Base-by-base conservation (phyloP, 352 stramenopile species). In the Phytophthora nicotianae region DNA sequence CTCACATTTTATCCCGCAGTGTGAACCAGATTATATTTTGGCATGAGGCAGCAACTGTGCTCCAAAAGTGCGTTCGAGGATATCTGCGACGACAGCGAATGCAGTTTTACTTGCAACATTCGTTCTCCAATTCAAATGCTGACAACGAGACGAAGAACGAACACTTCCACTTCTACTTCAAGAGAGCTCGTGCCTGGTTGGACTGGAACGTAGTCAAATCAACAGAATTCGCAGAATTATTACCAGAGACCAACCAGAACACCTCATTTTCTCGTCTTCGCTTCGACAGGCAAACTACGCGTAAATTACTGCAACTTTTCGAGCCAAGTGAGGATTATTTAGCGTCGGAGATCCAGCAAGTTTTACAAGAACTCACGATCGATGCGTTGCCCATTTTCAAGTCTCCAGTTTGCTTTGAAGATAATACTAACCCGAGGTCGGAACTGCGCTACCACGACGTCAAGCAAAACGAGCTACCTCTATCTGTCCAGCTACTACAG, bases 401-500 rank as follows among this genome's bases (percentile, higher is more conserved):
- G 16, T 76, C 66, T 37, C 32, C 52, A 51, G 37, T 55, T 17
- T 73, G 63, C 20, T 16, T 50, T 1, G 32, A 57, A 32, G 72
- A 68, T 40, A 60, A 72, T 26, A 43, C 50, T 2, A 57, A 54
- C 5, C 20, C 52, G 6, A 65, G 57, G 7, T 40, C 38, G 8
- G 50, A 62, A 20, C 52, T 67, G 2, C 33, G 58, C n/a, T 71
- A 73, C 13, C 47, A 80, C 20, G 77, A 87, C 27, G 74, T 89
- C 10, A 77, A 74, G 17, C 80, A 86, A 69, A 58, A 79, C 29
- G 78, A 90, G 13, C 64, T 91, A 6, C 69, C 77, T 17, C 59
- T 50, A 48, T 80, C 86, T 26, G 58, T 62, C 14, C 43, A 50
- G 3, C n/a, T 79, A 5, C 70, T 83, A 20, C 70, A 71, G 3